phyloP scores from a whole-genome alignment of 2,329 filamentous ascomycete genomes.

The Calonectria montana region DNA sequence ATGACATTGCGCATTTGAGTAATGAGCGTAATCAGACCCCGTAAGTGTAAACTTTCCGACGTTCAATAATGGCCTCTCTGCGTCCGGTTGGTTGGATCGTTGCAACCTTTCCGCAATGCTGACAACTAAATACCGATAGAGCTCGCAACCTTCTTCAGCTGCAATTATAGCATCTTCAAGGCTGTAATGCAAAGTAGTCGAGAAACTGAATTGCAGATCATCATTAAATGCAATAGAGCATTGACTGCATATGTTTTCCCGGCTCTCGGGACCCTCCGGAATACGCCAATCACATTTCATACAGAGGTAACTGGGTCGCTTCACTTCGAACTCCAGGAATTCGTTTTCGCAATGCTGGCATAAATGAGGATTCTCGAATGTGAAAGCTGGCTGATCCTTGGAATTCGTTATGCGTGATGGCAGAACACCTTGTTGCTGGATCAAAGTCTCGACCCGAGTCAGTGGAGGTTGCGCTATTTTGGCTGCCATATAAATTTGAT shows the following conservation, averaged over 20 bases:
- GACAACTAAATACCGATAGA: neutral
- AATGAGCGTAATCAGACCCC: neutral
- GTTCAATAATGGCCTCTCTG: neutral
- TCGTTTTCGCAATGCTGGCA: conserved; percentile 3
- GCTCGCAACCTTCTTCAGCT: neutral
- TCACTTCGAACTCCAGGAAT: neutral
- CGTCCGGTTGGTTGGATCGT: no score
- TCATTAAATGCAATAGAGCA: neutral
- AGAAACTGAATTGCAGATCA: neutral
- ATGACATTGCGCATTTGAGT: neutral
- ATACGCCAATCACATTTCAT: neutral
- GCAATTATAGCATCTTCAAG: neutral
- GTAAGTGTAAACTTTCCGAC: neutral
- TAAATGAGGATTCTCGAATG: conserved; percentile 4
- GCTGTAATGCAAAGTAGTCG: neutral
- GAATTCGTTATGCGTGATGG: neutral
- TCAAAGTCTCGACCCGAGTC: neutral
- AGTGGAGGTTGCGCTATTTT: neutral
- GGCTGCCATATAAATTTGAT: neutral
- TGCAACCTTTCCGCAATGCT: neutral
- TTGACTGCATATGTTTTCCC: neutral
- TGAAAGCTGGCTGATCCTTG: conserved; percentile 23
- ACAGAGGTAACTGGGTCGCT: neutral
- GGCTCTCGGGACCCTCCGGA: neutral
- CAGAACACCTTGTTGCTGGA: neutral